Evolutionary conservation across 1,139 yeast genomes (phyloP).

Genomic region (Suhomyces taliae): DNA sequence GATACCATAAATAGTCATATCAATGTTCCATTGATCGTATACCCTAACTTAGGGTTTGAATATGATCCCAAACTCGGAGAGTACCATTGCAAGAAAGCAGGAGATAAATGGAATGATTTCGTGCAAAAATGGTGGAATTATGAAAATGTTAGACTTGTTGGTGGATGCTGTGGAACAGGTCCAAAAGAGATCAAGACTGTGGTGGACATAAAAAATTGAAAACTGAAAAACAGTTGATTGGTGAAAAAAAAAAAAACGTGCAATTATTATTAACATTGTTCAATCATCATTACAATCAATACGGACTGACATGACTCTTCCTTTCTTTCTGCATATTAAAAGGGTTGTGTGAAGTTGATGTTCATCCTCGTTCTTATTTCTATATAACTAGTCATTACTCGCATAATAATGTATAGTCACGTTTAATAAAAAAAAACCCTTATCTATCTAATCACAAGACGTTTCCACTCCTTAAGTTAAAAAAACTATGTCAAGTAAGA

Average conservation of each 20-base stretch:
- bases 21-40: constrained; percentile 36
- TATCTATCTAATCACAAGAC: too few species aligned
- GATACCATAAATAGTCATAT: constrained; percentile 19
- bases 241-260: background rate
- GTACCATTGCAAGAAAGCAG: constrained; percentile 17
- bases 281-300: background rate
- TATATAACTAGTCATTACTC: too few species aligned
- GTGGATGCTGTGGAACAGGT: constrained; percentile 62
- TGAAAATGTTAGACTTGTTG: constrained; percentile 41
- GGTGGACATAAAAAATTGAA: constrained; percentile 2
- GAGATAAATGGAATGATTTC: constrained; percentile 30
- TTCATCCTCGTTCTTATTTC: too few species aligned
- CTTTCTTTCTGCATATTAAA: too few species aligned
- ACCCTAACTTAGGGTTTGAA: constrained; percentile 59
- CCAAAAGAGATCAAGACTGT: constrained; percentile 39
- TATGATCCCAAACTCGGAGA: constrained; percentile 35
- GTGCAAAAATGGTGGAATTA: constrained; percentile 33
- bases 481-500: too few species aligned
- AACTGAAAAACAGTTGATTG: background rate
- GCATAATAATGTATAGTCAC: too few species aligned
- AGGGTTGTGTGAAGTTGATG: too few species aligned
- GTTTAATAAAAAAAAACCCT: too few species aligned
- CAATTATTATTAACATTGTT: background rate
- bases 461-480: too few species aligned
- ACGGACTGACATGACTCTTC: background rate